Base-by-base conservation (phyloP, 73 alveolate genomes). In the Paramecium pentaurelia region DNA sequence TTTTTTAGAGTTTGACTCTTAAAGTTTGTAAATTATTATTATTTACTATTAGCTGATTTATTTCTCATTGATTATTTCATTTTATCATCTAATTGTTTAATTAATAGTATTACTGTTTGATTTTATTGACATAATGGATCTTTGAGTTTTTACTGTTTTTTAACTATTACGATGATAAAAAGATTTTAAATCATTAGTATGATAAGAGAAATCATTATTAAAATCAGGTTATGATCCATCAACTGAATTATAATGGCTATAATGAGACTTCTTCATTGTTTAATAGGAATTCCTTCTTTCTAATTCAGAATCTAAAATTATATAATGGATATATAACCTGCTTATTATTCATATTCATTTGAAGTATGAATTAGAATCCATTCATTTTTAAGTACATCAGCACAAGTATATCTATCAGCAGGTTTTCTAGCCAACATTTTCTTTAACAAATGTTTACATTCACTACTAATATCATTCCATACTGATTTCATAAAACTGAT, bases 391-490 rank as follows among this genome's bases (percentile, higher is more conserved):
- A 89, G 36, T 45, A 89, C 88, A 12, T 89, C 90, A 1, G 71
- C 75, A 68, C 94, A 89, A 12, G 90, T 58, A 89, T 71, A 89
- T 89, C 94, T 89, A 44, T 89, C 88, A 71, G 54, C 44, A 4
- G 92, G 71, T 8, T 89, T 83, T n/a, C 71, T 83, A 22, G 80
- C 94, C 25, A 89, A 47, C 94, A 89, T 89, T 73, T 83, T 89
- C 49, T 83, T 77, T 4, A 89, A 32, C 18, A 89, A 18, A 34
- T 71, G 75, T 60, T 89, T 89, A 14, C 92, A 70, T 73, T 71
- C 90, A 42, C 45, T 83, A 14, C 92, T 71, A 6, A 89, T 54
- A 30, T 89, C 77, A 18, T 40, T 73, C 94, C 94, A 89, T 16
- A 89, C 94, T 32, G 86, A 83, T 40, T 44, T 42, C 25, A 12